Evolutionary conservation across 768 basidiomycete species (phyloP), one percentile per base, ranked within the genome.

Genomic region (Austroboletus eburneus): DNA sequence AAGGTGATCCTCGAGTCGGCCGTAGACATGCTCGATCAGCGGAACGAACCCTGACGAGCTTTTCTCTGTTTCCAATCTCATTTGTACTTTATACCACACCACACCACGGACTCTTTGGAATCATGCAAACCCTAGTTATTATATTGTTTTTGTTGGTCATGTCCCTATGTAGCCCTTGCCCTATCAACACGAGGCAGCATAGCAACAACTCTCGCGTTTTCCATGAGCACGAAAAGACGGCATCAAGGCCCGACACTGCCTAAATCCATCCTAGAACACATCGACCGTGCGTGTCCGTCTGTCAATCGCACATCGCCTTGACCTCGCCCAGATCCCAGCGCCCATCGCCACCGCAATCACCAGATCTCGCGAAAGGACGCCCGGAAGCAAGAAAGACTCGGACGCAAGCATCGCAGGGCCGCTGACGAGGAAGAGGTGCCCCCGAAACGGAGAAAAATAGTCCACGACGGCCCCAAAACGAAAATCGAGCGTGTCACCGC

Each of bases 1-100:
- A 88, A 85, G 62, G 85, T 88, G 3, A 79, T 89, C 33, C 65
- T 88, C 46, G 85, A 88, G 58, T 81, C 80, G n/a, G 83, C 85
- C 12, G 68, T 75, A 50, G 72, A 78, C 39, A 69, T 76, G 54
- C 65, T 77, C 38, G 72, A 73, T 41, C 68, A 65, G 40, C 66
- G 62, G 21, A 67, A 39, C 48, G n/a, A n/a, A n/a, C n/a, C n/a
- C n/a, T n/a, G n/a, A n/a, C n/a, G n/a, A n/a, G 27, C 35, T 42
- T 7, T 42, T 33, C 3, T 43, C 36, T 21, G 46, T 30, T 51
- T 51, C 6, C 45, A 38, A 24, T 39, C 39, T 50, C 50, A 51
- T 29, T 54, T n/a, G 59, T 59, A 47, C 42, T 51, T 39, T 43
- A 5, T 5, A n/a, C 45, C 43, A 42, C 39, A 3, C 39, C 52